These are phyloP conservation scores for Calonectria fujianensis DNA, from an alignment of 2,329 filamentous ascomycete genomes.

Conservation along the genomic window DNA sequence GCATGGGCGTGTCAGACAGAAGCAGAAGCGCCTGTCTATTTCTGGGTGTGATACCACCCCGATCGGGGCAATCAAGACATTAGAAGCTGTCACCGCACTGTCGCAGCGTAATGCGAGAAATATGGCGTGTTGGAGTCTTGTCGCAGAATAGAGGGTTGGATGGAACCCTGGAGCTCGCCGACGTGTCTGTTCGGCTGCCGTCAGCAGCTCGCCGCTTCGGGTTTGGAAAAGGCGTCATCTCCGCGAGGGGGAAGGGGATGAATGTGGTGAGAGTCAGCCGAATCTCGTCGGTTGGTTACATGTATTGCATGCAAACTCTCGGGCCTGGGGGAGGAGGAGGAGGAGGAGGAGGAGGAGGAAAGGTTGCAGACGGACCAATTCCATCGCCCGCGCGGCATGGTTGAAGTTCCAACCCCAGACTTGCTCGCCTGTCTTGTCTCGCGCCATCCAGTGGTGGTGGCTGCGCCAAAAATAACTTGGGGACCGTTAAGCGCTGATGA, in stretches of 20 bases:
- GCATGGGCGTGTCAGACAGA: constrained; percentile 43
- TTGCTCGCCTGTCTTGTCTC: background rate
- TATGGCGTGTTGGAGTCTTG: background rate
- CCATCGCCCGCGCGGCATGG: background rate
- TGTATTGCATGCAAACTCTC: constrained; percentile 22
- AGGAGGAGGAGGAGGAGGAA: background rate
- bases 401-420: constrained; percentile 24
- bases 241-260: background rate
- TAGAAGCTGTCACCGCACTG: background rate
- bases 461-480: constrained; percentile 43
- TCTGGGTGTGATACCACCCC: constrained; percentile 29
- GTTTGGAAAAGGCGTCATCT: constrained; percentile 20
- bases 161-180: background rate
- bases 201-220: constrained; percentile 3
- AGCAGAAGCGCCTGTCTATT: constrained; percentile 41
- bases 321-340: background rate
- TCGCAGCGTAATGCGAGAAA: background rate
- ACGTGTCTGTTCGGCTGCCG: constrained; percentile 22
- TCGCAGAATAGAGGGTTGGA: background rate
- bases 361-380: constrained; percentile 15
- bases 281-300: constrained; percentile 32
- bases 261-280: constrained; percentile 36
- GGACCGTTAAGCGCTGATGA: constrained; percentile 42
- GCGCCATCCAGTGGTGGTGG: constrained; percentile 26
- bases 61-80: constrained; percentile 12